These are phyloP conservation scores for Marasmius sp. DNA, from an alignment of 1,284 basidiomycete genomes.

Conservation along the genomic window DNA sequence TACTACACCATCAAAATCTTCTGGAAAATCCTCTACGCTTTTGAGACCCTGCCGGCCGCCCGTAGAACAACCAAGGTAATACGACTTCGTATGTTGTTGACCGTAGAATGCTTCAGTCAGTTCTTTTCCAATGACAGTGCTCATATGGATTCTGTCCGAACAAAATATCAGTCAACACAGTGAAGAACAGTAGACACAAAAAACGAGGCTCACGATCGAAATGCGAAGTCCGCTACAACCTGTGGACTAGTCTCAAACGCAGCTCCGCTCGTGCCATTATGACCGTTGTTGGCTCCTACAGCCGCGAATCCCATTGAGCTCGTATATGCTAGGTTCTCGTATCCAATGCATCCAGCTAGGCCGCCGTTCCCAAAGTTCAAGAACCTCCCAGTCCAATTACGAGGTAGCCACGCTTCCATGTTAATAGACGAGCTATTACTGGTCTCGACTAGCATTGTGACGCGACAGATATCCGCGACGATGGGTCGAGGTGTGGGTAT, in stretches of 20 bases:
- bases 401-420: constrained; percentile 14
- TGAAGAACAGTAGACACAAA: neutral
- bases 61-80: constrained; percentile 20
- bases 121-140: constrained; percentile 15
- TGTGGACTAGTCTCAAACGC: constrained; percentile 7
- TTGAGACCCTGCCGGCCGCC: constrained; percentile 20
- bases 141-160: constrained; percentile 16
- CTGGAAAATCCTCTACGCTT: constrained; percentile 16
- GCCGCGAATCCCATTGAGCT: constrained; percentile 8
- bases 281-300: constrained; percentile 12
- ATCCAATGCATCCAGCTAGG: constrained; percentile 3
- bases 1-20: constrained; percentile 21
- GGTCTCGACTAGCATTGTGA: constrained; percentile 9
- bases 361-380: neutral
- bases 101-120: constrained; percentile 15
- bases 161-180: constrained; percentile 12
- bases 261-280: constrained; percentile 10
- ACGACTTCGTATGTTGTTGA: constrained; percentile 9
- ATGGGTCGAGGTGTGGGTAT: too few species aligned
- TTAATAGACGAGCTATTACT: constrained; percentile 2
- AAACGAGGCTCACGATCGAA: constrained; percentile 5
- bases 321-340: constrained; percentile 5
- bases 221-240: constrained; percentile 10
- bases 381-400: constrained; percentile 13
- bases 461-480: constrained; percentile 11